phyloP scores from a whole-genome alignment of 805 yeast species.

The Grigorovia jiainica region DNA sequence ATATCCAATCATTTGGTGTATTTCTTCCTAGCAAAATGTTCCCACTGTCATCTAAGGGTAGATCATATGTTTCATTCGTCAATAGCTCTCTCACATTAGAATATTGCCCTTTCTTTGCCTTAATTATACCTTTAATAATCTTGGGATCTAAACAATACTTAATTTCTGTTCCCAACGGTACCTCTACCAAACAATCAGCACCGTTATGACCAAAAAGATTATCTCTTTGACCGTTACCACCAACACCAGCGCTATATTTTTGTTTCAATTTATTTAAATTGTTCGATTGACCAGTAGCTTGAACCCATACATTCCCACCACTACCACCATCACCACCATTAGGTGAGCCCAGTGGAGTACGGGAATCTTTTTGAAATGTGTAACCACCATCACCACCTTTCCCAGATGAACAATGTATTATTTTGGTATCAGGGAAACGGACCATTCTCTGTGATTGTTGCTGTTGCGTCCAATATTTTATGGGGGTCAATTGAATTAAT shows the following conservation, averaged over 20 bases:
- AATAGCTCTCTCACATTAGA: neutral
- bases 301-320: slow-evolving; percentile 82
- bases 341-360: slow-evolving; percentile 82
- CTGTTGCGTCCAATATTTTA: slow-evolving; percentile 28
- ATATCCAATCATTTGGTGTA: slow-evolving; percentile 60
- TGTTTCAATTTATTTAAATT: slow-evolving; percentile 63
- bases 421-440: slow-evolving; percentile 52
- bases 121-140: slow-evolving; percentile 29
- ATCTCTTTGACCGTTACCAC: slow-evolving; percentile 58
- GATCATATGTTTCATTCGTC: slow-evolving; percentile 7
- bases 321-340: slow-evolving; percentile 99
- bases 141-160: slow-evolving; percentile 77
- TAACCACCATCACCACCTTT: slow-evolving; percentile 83
- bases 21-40: slow-evolving; percentile 41
- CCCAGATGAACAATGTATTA: slow-evolving; percentile 64
- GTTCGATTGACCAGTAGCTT: slow-evolving; percentile 62
- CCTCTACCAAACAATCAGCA: slow-evolving; percentile 65
- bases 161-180: slow-evolving; percentile 86
- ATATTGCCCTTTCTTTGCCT: neutral
- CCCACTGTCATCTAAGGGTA: slow-evolving; percentile 14
- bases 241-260: slow-evolving; percentile 62
- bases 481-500: slow-evolving; percentile 20
- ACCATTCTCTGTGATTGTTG: slow-evolving; percentile 34
- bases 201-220: slow-evolving; percentile 88
- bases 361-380: slow-evolving; percentile 81